A percentile compares a stretch with the other conserved stretches of the same genome.
These are phyloP conservation scores for Clitoria ternatea DNA, from an alignment of 306 rosid genomes.

Conservation along the genomic window DNA sequence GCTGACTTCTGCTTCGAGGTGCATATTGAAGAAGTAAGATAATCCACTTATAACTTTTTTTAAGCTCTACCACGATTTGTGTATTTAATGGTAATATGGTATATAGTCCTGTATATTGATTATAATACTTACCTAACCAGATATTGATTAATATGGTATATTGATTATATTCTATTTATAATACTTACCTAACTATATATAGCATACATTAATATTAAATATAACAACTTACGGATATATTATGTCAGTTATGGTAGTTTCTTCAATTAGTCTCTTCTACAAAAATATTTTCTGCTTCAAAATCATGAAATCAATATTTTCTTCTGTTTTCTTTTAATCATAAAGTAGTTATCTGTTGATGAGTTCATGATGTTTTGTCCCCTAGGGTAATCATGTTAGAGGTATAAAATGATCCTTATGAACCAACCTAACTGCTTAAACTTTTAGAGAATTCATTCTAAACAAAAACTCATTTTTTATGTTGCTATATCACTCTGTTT, in stretches of 20 bases:
- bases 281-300: neutral
- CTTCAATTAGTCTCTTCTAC: constrained; percentile 7
- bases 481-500: neutral
- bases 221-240: neutral
- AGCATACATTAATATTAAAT: constrained; percentile 1
- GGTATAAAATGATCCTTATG: neutral
- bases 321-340: neutral
- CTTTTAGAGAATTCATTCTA: neutral
- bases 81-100: constrained; percentile 6
- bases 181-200: neutral
- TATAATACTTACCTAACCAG: neutral
- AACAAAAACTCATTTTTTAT: neutral
- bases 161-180: neutral
- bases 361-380: neutral
- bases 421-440: neutral
- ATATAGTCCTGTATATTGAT: neutral
- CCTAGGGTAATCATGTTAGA: neutral
- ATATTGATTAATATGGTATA: neutral
- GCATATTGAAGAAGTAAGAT: constrained; percentile 72
- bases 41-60: constrained; percentile 14
- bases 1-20: constrained; percentile 35
- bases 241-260: constrained; percentile 3
- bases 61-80: neutral
- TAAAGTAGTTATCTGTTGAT: neutral
- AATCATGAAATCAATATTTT: constrained; percentile 11